These are phyloP conservation scores for Prunella vulgaris DNA, from an alignment of 257 asterid genomes.

Conservation along the genomic window DNA sequence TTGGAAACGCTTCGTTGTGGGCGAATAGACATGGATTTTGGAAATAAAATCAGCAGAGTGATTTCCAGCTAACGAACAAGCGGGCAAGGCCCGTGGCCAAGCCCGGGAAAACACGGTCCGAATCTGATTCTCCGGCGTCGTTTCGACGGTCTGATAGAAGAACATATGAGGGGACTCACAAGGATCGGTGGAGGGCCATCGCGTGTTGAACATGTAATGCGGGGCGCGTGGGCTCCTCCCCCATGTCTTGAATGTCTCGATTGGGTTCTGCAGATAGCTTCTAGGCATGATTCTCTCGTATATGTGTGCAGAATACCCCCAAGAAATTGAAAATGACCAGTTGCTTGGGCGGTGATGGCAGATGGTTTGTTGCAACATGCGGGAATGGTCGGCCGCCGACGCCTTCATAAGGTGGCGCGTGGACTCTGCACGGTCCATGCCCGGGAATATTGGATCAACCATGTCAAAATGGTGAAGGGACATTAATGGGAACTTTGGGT, in stretches of 20 bases:
- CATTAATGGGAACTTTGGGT: constrained; percentile 40
- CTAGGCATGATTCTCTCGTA: constrained; percentile 45
- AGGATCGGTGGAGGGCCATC: constrained; percentile 28
- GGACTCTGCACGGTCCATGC: constrained; percentile 33
- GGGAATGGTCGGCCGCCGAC: constrained; percentile 40
- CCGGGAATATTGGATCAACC: constrained; percentile 47
- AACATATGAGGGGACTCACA: constrained; percentile 62
- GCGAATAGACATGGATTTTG: constrained; percentile 35
- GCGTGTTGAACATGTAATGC: constrained; percentile 55
- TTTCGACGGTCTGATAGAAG: constrained; percentile 28
- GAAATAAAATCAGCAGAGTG: constrained; percentile 43
- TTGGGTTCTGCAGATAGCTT: constrained; percentile 34
- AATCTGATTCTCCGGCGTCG: constrained; percentile 12
- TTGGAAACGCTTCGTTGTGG: constrained; percentile 28
- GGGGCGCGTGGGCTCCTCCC: constrained; percentile 24
- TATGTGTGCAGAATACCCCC: constrained; percentile 50
- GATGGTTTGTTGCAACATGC: constrained; percentile 53
- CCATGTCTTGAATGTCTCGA: constrained; percentile 60
- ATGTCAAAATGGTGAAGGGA: constrained; percentile 66
- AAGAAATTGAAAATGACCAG: constrained; percentile 62
- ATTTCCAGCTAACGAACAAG: constrained; percentile 33
- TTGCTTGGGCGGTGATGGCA: constrained; percentile 36
- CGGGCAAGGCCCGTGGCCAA: constrained; percentile 27
- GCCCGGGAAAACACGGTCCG: constrained; percentile 29
- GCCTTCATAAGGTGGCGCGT: constrained; percentile 50